phyloP scores from a whole-genome alignment of 345 rosid genomes.

The Trapa incisa region DNA sequence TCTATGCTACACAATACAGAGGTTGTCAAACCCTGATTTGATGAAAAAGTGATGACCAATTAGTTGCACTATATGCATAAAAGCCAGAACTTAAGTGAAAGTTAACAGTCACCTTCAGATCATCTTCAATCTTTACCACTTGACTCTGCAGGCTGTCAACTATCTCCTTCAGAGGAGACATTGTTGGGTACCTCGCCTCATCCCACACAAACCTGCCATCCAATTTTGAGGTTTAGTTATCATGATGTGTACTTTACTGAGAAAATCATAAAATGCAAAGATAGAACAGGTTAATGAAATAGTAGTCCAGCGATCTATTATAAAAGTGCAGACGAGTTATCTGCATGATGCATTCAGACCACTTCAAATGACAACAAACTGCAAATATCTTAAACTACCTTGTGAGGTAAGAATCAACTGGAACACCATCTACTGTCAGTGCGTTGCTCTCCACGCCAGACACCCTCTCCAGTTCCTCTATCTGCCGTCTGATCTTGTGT shows the following conservation, averaged over 20 bases:
- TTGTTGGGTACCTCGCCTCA: constrained; percentile 90
- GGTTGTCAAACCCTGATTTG: not conserved
- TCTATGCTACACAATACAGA: not conserved
- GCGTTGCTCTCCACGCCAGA: constrained; percentile 76
- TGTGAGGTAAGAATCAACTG: constrained; percentile 94
- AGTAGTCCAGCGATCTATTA: not conserved
- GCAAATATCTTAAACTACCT: constrained; percentile 28
- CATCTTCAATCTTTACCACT: constrained; percentile 93
- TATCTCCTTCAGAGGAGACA: constrained; percentile 85
- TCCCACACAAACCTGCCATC: constrained; percentile 85
- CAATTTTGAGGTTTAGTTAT: constrained; percentile 2
- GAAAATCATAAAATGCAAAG: not conserved
- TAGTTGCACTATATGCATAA: not conserved
- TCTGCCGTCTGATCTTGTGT: constrained; percentile 95
- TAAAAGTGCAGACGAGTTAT: not conserved
- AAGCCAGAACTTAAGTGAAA: not conserved
- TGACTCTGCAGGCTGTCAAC: constrained; percentile 70
- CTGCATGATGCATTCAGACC: not conserved
- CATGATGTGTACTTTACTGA: not conserved
- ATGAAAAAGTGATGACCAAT: not conserved
- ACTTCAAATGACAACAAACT: not conserved
- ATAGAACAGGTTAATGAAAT: no score
- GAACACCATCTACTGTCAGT: constrained; percentile 86
- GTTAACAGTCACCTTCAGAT: constrained; percentile 65
- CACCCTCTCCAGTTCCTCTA: constrained; percentile 87